Evolutionary conservation across 1,284 basidiomycete species (phyloP), one percentile per base, ranked within the genome.

Genomic region (Trametes sp.): DNA sequence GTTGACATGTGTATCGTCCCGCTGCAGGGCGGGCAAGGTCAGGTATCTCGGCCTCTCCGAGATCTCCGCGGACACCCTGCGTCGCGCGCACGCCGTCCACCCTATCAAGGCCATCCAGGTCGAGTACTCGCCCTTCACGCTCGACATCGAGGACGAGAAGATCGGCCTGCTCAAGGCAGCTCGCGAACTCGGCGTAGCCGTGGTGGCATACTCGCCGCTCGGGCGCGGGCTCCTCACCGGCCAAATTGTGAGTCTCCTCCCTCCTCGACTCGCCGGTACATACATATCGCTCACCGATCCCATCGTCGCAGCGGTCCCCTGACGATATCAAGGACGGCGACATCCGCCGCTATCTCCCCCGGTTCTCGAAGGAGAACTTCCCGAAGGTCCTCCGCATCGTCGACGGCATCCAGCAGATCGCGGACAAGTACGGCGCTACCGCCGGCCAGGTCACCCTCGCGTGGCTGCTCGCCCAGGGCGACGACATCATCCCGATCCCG

Each of bases 181-280:
- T 1, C 69, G 74, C 9, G 73, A 76, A 62, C 71, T 77, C 29
- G 74, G 72, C 7, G 65, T 75, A 26, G 57, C 63, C 70, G 45
- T 84, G 61, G 69, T 81, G 10, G 80, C 80, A 8, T 84, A 82
- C 65, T 76, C 76, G 10, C 81, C 80, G 0, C 69, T 81, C 16
- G 79, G 79, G 3, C 69, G 77, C 4, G 83, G 83, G 0, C 69
- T 92, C 51, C 70, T 92, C 21, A 86, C 86, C 0, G 89, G 89
- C 0, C 74, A 74, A 67, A 80, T 82, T 67, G 81, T 81, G 46
- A 51, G 80, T 72, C 1, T 26, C 31, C 54, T 8, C 13, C 13
- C 2, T 8, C 21, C 26, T 8, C 19, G 1, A 9, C 2, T 46
- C 24, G 8, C 14, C 42, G n/a, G 33, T 3, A 38, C n/a, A n/a